These are phyloP conservation scores for Bolboschoenus planiculmis DNA, from an alignment of 176 grass and related monocot species.

Conservation along the genomic window DNA sequence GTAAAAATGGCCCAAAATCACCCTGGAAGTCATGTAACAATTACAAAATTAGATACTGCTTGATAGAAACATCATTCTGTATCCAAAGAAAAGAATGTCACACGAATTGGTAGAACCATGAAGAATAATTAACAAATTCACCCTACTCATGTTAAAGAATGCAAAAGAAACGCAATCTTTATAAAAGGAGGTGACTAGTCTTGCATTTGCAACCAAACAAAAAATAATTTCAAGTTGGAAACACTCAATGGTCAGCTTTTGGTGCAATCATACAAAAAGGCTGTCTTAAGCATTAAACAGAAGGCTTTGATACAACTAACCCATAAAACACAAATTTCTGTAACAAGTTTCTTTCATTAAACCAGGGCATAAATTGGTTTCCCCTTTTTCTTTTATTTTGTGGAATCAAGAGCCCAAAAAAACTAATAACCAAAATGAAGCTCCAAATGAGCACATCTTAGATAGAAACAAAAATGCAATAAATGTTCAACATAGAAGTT, in stretches of 20 bases:
- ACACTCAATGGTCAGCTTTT: neutral
- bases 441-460: neutral
- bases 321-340: neutral
- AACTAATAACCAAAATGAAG: neutral
- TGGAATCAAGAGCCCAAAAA: neutral
- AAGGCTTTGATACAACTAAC: too few relatives aligned
- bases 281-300: too few relatives aligned
- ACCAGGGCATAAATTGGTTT: neutral
- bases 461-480: neutral
- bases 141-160: neutral
- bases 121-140: too few relatives aligned
- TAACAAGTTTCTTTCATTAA: neutral
- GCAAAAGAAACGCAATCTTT: too few relatives aligned
- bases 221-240: neutral
- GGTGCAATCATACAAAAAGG: neutral
- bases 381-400: neutral
- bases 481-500: neutral
- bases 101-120: neutral
- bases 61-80: neutral
- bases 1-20: conserved; percentile 74
- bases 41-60: neutral
- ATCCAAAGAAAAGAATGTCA: neutral
- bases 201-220: neutral
- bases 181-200: too few relatives aligned
- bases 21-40: conserved; percentile 27